A percentile compares a stretch with the other conserved stretches of the same genome.
phyloP scores from a whole-genome alignment of 2,329 filamentous ascomycete genomes.

The Hypoxylon sp. region DNA sequence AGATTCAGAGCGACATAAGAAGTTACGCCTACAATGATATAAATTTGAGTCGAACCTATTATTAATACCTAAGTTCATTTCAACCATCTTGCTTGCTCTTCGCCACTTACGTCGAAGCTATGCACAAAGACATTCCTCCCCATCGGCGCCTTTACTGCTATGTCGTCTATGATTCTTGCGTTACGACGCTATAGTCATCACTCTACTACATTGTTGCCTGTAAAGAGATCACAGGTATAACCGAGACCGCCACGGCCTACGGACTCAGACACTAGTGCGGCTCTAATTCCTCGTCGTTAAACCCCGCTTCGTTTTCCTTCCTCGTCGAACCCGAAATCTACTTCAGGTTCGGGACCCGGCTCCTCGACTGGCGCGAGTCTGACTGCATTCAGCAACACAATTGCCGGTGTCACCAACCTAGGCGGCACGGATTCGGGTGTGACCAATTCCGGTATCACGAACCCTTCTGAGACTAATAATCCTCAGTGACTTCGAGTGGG shows the following conservation, averaged over 20 bases:
- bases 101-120: background rate
- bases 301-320: background rate
- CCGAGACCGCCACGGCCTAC: background rate
- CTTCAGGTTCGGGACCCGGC: background rate
- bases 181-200: background rate
- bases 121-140: conserved; percentile 14
- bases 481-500: background rate
- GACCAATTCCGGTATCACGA: background rate
- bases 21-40: background rate
- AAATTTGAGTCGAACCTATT: background rate
- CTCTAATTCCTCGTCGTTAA: too few species aligned
- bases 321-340: background rate
- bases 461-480: background rate
- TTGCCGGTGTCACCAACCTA: background rate
- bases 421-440: background rate
- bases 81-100: too few species aligned
- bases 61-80: too few species aligned
- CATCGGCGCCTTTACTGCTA: conserved; percentile 9
- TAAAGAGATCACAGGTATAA: background rate
- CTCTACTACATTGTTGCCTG: background rate
- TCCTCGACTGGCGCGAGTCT: background rate
- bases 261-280: background rate
- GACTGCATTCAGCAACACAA: background rate
- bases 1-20: background rate
- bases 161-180: conserved; percentile 13